phyloP scores from a whole-genome alignment of 441 rosid genomes.

The Croton setiger region DNA sequence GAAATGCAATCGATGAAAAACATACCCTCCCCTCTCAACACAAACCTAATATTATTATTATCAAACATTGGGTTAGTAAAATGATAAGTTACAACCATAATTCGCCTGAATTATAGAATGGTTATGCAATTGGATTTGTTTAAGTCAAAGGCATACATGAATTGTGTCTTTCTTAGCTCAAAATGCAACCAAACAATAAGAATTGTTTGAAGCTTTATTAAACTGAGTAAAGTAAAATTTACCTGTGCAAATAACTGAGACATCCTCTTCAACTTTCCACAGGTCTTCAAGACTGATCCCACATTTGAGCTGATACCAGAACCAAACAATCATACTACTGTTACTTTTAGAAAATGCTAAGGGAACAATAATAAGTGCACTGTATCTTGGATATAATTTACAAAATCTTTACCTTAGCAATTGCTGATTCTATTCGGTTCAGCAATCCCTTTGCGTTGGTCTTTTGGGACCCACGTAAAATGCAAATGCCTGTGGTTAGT shows the following conservation, averaged over 20 bases:
- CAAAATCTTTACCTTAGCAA: slow-evolving; percentile 51
- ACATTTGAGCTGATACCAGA: slow-evolving; percentile 54
- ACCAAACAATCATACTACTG: slow-evolving; percentile 29
- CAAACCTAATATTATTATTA: not conserved
- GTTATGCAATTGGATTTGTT: not conserved
- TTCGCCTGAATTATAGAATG: no score
- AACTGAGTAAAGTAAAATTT: slow-evolving; percentile 16
- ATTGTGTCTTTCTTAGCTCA: not conserved
- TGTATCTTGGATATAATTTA: not conserved
- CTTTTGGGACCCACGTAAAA: slow-evolving; percentile 60
- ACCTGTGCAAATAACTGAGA: slow-evolving; percentile 45
- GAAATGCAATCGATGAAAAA: not conserved
- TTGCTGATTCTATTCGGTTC: slow-evolving; percentile 43
- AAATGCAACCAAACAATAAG: not conserved
- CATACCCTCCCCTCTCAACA: not conserved
- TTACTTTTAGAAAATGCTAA: slow-evolving; percentile 23
- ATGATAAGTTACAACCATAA: no score
- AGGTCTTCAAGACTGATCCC: slow-evolving; percentile 51
- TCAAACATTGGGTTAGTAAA: not conserved
- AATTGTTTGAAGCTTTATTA: not conserved
- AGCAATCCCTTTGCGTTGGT: slow-evolving; percentile 43
- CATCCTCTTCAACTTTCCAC: slow-evolving; percentile 47
- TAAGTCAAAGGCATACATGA: slow-evolving; percentile 1
- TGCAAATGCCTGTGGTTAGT: slow-evolving; percentile 51
- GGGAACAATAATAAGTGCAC: slow-evolving; percentile 4